Percentiles rank a stretch among this genome's conserved stretches.
Conservation (phyloP, 1,284 basidiomycete species). For the Tremellales sp. region DNA sequence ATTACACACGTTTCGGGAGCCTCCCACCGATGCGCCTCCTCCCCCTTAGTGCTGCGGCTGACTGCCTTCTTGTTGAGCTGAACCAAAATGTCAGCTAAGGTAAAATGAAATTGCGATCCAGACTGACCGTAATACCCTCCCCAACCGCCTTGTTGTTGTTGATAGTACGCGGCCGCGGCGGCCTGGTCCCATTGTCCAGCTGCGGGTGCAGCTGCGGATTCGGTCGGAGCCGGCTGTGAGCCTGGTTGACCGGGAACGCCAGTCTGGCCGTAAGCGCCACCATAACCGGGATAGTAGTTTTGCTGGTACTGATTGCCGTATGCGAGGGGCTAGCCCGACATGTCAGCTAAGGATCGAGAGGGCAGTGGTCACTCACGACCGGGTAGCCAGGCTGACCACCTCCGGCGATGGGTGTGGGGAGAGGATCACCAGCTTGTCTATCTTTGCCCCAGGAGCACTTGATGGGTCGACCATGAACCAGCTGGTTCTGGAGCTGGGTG, state of each 20-base stretch:
- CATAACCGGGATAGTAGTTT: slow-evolving; percentile 43
- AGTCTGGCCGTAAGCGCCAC: slow-evolving; percentile 31
- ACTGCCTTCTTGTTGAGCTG: slow-evolving; percentile 1
- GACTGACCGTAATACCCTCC: slow-evolving; percentile 43
- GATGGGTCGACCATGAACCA: slow-evolving; percentile 91
- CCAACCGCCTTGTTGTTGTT: slow-evolving; percentile 33
- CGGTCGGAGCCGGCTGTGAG: slow-evolving; percentile 13
- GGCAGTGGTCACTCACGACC: slow-evolving; percentile 17
- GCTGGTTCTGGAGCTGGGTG: slow-evolving; percentile 87
- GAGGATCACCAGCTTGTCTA: slow-evolving; percentile 47
- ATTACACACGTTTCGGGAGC: too few species aligned
- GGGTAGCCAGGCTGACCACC: slow-evolving; percentile 17
- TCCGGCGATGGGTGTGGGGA: slow-evolving; percentile 8
- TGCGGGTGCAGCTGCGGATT: slow-evolving; percentile 5
- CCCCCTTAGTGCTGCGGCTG: too few species aligned
- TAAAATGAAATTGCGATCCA: not conserved
- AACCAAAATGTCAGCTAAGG: not conserved
- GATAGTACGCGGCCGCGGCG: slow-evolving; percentile 37
- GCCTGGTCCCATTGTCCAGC: slow-evolving; percentile 34
- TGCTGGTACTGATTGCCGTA: slow-evolving; percentile 17
- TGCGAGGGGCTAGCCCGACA: slow-evolving; percentile 27
- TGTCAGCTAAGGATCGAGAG: slow-evolving; percentile 6
- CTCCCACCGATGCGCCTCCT: too few species aligned
- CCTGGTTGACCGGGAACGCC: slow-evolving; percentile 43
- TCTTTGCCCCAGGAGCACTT: slow-evolving; percentile 99